Percentiles rank a stretch among this genome's conserved stretches.
These are phyloP conservation scores for Colletotrichum lindemuthianum DNA, from an alignment of 2,329 filamentous ascomycete species.

Conservation along the genomic window DNA sequence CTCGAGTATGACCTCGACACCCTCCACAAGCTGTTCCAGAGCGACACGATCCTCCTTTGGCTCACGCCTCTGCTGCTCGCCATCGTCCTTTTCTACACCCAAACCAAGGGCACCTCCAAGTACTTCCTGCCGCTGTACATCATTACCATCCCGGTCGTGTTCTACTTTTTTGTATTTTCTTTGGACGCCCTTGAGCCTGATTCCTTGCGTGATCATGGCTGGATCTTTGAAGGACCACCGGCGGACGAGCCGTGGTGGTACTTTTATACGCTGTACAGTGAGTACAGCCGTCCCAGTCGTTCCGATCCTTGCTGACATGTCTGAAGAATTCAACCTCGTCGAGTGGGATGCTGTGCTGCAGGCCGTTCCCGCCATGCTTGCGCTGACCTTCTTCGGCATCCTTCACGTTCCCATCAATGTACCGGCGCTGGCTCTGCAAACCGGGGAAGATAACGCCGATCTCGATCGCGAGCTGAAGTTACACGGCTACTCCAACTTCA, in stretches of 20 bases:
- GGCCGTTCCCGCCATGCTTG: constrained; percentile 93
- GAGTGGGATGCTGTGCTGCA: constrained; percentile 86
- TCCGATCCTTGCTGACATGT: constrained; percentile 37
- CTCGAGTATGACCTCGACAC: constrained; percentile 84
- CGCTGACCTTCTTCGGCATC: constrained; percentile 95
- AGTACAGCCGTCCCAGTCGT: constrained; percentile 46
- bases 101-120: constrained; percentile 81
- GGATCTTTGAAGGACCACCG: constrained; percentile 90
- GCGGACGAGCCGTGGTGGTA: constrained; percentile 94
- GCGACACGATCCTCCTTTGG: constrained; percentile 85
- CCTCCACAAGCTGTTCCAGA: constrained; percentile 75
- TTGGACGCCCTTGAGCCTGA: constrained; percentile 75
- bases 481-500: constrained; percentile 90
- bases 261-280: constrained; percentile 95
- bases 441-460: constrained; percentile 90
- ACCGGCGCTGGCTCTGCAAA: constrained; percentile 88
- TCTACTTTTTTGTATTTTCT: constrained; percentile 80
- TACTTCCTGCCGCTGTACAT: constrained; percentile 91
- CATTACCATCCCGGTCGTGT: constrained; percentile 77
- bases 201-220: constrained; percentile 76
- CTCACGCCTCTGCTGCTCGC: constrained; percentile 80
- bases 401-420: constrained; percentile 98
- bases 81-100: constrained; percentile 78
- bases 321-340: constrained; percentile 79
- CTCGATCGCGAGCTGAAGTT: constrained; percentile 91